Base-by-base conservation (phyloP, 164 flowering plant genomes). In the Stephania japonica region DNA sequence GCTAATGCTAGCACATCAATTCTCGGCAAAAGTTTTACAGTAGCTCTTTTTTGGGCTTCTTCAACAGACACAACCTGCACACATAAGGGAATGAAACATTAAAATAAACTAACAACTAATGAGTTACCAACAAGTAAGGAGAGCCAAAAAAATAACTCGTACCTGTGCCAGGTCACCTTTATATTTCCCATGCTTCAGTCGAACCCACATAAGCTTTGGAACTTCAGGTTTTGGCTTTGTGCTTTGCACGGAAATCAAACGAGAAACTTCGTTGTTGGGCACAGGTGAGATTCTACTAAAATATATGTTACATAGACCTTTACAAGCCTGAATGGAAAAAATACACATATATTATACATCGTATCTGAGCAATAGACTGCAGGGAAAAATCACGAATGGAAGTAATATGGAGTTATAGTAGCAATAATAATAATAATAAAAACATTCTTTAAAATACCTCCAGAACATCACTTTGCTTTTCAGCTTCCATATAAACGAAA, bases 151-250 rank as follows among this genome's bases (percentile, higher is more conserved):
- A 26, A 13, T 18, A 63, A 21, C 4, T 25, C 77, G 65, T 81
- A 93, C 99, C 98, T 86, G 84, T 49, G 91, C 91, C 49, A 95
- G 80, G 78, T 95, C 99, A 23, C 98, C 97, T 84, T 90, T 95
- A 83, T 95, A 95, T 23, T 67, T 87, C n/a, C 99, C 99, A 85
- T 38, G 81, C 82, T 95, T 95, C 68, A 95, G 85, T 71, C 97
- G 92, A 44, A 84, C 97, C 99, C 97, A 93, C 71, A 78, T 84
- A 68, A 89, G 97, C 78, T 47, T 47, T 47, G 53, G 4, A 16
- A 32, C 79, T 25, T 86, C 78, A 75, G 91, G 75, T 66, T 70
- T 87, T 75, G 16, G 80, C 32, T 13, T 12, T 73, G 80, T 88
- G 72, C 64, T 81, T 69, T 81, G 84, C 3, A 82, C 81, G 68